A percentile compares a stretch with the other conserved stretches of the same genome.
phyloP scores from a whole-genome alignment of 2,329 filamentous ascomycete species.

The Fusarium longipes region DNA sequence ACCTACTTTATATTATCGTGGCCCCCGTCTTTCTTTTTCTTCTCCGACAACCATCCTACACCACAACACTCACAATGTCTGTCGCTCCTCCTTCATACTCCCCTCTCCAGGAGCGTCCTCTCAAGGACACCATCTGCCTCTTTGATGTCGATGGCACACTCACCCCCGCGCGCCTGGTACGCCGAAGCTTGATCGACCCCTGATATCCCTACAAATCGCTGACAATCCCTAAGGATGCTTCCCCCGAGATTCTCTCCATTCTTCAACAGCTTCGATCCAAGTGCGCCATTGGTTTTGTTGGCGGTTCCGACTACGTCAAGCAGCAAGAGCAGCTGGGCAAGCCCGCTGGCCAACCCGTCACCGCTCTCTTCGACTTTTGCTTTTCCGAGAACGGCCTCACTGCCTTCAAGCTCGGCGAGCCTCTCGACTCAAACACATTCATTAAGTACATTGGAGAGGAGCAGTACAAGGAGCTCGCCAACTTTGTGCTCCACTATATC shows the following conservation, averaged over 20 bases:
- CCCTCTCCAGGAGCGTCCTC: slow-evolving; percentile 81
- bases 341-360: slow-evolving; percentile 72
- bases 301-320: slow-evolving; percentile 90
- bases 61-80: slow-evolving; percentile 54
- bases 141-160: slow-evolving; percentile 98
- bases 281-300: slow-evolving; percentile 90
- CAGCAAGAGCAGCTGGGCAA: slow-evolving; percentile 94
- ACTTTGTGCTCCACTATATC: slow-evolving; percentile 83
- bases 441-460: slow-evolving; percentile 90
- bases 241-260: slow-evolving; percentile 84
- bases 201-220: not conserved
- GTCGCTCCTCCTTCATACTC: slow-evolving; percentile 64
- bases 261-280: slow-evolving; percentile 86
- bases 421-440: slow-evolving; percentile 84
- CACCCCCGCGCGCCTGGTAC: slow-evolving; percentile 81
- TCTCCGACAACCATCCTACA: slow-evolving; percentile 1
- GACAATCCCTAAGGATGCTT: slow-evolving; percentile 65
- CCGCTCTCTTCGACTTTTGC: slow-evolving; percentile 93
- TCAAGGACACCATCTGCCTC: slow-evolving; percentile 93
- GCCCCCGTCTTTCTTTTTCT: slow-evolving; percentile 2
- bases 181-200: slow-evolving; percentile 1
- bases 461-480: slow-evolving; percentile 80
- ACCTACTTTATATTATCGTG: slow-evolving; percentile 25
- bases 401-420: slow-evolving; percentile 83
- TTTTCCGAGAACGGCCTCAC: slow-evolving; percentile 97